Base-by-base conservation (phyloP, 2,329 filamentous ascomycete species). In the Alternaria arbusti region DNA sequence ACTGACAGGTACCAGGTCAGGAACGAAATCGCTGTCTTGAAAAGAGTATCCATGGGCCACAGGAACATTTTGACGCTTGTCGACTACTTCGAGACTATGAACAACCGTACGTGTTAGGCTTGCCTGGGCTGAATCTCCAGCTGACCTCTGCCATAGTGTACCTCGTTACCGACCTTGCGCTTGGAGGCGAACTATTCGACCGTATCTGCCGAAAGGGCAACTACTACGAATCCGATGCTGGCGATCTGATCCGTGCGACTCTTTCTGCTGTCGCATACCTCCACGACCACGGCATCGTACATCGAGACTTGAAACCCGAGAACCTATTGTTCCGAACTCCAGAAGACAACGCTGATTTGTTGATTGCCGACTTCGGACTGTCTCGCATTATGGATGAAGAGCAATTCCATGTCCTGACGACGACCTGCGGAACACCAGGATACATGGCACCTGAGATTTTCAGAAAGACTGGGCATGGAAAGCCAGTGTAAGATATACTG, bases 391-490 rank as follows among this genome's bases (percentile, higher is more conserved):
- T 99, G 95, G 96, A 99, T 77, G 96, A 98, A 82, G 94, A 97
- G 81, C 93, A 97, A 78, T 98, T 98, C 81, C 96, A 98, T 78
- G 95, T 98, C 28, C 84, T 99, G 66, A 99, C 96, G 11, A 99
- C 96, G 0, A 99, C 96, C 1, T 99, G 96, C 79, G 96, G 96
- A 63, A 99, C 96, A 1, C 96, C 96, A 4, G 96, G 96, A 52
- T 99, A 99, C 82, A 99, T 99, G 96, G 96, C 96, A 3, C 96
- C 96, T 22, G 96, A 99, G 80, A 99, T 99, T 75, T 99, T 99
- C 84, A 97, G 97, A 82, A 99, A 99, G 85, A 94, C 91, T 8
- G 96, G 96, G 25, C 96, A 99, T 79, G 96, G 96, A 67, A 99
- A 98, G 82, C 94, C 96, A 71, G 96, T 99, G 87, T 89, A 85